Base-by-base conservation (phyloP, 371 early-diverging fungal genomes). In the Mucor velutinosus region DNA sequence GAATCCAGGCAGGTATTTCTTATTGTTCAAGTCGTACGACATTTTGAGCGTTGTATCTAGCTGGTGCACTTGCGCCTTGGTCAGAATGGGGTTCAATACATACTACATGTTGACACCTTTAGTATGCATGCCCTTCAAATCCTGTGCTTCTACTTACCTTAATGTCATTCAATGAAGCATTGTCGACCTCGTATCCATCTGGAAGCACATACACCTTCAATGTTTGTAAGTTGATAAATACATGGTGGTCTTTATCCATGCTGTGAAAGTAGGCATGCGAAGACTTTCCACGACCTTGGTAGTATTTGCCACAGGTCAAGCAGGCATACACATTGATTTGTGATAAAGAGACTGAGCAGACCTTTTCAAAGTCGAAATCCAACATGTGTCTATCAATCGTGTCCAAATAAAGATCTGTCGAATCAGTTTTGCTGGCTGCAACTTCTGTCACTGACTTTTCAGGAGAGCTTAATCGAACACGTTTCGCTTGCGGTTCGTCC, bases 321-420 rank as follows among this genome's bases (percentile, higher is more conserved):
- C 99, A 99, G 0, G 96, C 95, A 74, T 99, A 99, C 1, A 98
- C 95, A 70, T 99, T 99, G 69, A 92, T 73, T 71, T 95, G 94
- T 30, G 95, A 92, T 45, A 98, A 85, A 1, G 96, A 94, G 0
- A 98, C 95, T 0, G 94, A 94, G 79, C 99, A 98, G 17, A 97
- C 89, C 70, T 97, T 95, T 73, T 98, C 98, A 76, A 98, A 97
- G 76, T 99, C 99, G 85, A 98, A 99, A 83, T 99, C 98, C 30
- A 99, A 86, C 84, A 89, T 86, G 70, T 89, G 83, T n/a, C 98
- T 89, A 76, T 95, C 88, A 69, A 97, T 89, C 0, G 88, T 87
- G 45, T 87, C 88, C 27, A 87, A 61, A 60, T 87, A 87, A 41
- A 87, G 77, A 77, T 85, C 86, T 7, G 78, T 78, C 1, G 83